Conservation (phyloP, 306 rosid species). For the Rosa rugosa region DNA sequence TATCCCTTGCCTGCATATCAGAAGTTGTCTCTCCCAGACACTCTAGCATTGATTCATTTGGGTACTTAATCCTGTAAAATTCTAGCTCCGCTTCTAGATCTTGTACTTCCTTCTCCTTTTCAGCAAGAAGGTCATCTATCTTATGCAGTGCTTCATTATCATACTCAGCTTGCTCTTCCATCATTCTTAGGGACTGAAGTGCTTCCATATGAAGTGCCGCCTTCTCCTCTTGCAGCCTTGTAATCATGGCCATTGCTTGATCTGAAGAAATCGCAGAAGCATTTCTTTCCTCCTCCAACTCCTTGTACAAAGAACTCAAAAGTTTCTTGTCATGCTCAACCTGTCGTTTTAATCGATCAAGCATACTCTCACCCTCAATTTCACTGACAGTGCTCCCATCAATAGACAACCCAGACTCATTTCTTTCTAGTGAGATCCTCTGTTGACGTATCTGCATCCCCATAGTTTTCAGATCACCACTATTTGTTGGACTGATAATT, state of each 20-base stretch:
- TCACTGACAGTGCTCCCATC: slow-evolving; percentile 74
- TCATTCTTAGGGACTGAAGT: slow-evolving; percentile 67
- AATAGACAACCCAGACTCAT: slow-evolving; percentile 81
- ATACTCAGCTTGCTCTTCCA: slow-evolving; percentile 84
- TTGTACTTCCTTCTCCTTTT: slow-evolving; percentile 73
- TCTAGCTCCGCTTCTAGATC: slow-evolving; percentile 65
- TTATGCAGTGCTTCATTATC: slow-evolving; percentile 68
- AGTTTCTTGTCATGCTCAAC: slow-evolving; percentile 82
- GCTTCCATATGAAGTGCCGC: slow-evolving; percentile 87
- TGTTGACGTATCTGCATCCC: slow-evolving; percentile 71
- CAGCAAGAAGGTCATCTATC: slow-evolving; percentile 58
- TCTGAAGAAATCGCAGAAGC: slow-evolving; percentile 75
- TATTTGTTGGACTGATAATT: slow-evolving; percentile 65
- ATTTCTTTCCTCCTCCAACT: slow-evolving; percentile 89
- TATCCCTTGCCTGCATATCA: slow-evolving; percentile 70
- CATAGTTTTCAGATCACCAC: slow-evolving; percentile 53
- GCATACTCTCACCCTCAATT: slow-evolving; percentile 46
- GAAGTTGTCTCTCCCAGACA: slow-evolving; percentile 34
- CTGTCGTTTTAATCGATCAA: slow-evolving; percentile 72
- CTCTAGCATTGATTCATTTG: slow-evolving; percentile 44
- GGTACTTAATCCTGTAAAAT: slow-evolving; percentile 49
- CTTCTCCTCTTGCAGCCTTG: slow-evolving; percentile 86
- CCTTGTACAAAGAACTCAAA: slow-evolving; percentile 64
- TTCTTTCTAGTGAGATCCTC: slow-evolving; percentile 83
- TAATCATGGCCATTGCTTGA: slow-evolving; percentile 93